Percentiles rank a stretch among this genome's conserved stretches.
Evolutionary conservation across 805 yeast genomes (phyloP).

Genomic region (Saturnispora mendoncae): DNA sequence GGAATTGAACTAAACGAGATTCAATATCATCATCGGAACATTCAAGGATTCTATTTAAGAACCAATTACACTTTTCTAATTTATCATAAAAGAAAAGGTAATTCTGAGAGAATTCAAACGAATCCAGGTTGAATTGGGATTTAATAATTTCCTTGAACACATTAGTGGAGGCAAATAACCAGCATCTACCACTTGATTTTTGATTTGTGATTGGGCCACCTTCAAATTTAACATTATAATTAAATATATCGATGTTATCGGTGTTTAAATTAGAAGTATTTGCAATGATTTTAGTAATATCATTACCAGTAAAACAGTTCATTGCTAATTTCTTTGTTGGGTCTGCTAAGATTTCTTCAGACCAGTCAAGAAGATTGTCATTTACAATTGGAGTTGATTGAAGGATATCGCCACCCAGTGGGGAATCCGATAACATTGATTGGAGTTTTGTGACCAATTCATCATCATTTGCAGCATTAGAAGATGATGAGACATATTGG

Average conservation of each 20-base stretch:
- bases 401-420: not conserved
- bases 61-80: constrained; percentile 76
- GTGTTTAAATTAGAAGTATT: constrained; percentile 25
- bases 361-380: constrained; percentile 36
- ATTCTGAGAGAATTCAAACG: constrained; percentile 72
- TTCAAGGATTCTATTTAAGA: constrained; percentile 65
- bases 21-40: constrained; percentile 60
- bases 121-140: constrained; percentile 51
- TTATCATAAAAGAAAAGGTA: constrained; percentile 80
- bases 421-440: constrained; percentile 12
- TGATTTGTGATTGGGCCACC: constrained; percentile 70
- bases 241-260: constrained; percentile 34
- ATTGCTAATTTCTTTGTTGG: constrained; percentile 46
- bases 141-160: constrained; percentile 61
- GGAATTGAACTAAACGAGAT: constrained; percentile 59
- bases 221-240: constrained; percentile 36
- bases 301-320: constrained; percentile 43
- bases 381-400: constrained; percentile 27
- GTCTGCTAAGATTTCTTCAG: constrained; percentile 34
- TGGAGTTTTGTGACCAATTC: constrained; percentile 27
- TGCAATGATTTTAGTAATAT: constrained; percentile 35
- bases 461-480: constrained; percentile 20
- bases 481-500: constrained; percentile 5
- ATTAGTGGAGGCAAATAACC: constrained; percentile 83
- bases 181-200: constrained; percentile 72